Percentiles rank a stretch among this genome's conserved stretches.
phyloP scores from a whole-genome alignment of 176 grass and related monocot genomes.

The Eleusine indica region DNA sequence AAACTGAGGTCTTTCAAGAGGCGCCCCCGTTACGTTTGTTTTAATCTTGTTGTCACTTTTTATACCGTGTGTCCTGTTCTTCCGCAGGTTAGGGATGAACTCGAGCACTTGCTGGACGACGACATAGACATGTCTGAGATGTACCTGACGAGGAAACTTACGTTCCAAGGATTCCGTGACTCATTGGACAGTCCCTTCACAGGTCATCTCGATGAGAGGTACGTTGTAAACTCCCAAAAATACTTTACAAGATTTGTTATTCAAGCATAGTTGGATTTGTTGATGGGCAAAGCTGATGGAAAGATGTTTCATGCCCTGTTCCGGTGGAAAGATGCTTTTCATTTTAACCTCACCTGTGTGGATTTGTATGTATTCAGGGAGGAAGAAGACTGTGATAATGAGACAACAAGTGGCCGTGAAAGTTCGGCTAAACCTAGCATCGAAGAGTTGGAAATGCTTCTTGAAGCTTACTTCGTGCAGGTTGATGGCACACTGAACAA shows the following conservation, averaged over 20 bases:
- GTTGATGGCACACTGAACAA: constrained; percentile 66
- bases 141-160: constrained; percentile 67
- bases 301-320: neutral
- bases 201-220: constrained; percentile 36
- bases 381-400: constrained; percentile 29
- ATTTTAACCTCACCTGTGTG: constrained; percentile 1
- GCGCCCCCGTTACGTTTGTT: neutral
- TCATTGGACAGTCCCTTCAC: neutral
- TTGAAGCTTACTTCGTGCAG: constrained; percentile 72
- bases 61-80: neutral
- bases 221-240: constrained; percentile 2
- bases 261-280: neutral
- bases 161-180: constrained; percentile 37
- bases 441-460: constrained; percentile 67
- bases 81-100: constrained; percentile 63
- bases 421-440: constrained; percentile 59
- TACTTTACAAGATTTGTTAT: neutral
- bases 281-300: neutral
- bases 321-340: neutral
- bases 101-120: constrained; percentile 71
- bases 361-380: constrained; percentile 25
- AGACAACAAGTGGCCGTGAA: constrained; percentile 17
- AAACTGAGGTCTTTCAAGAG: neutral
- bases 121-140: constrained; percentile 61
- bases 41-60: constrained; percentile 3